phyloP scores from a whole-genome alignment of 1,284 basidiomycete species.

The Sporisorium exsertum region DNA sequence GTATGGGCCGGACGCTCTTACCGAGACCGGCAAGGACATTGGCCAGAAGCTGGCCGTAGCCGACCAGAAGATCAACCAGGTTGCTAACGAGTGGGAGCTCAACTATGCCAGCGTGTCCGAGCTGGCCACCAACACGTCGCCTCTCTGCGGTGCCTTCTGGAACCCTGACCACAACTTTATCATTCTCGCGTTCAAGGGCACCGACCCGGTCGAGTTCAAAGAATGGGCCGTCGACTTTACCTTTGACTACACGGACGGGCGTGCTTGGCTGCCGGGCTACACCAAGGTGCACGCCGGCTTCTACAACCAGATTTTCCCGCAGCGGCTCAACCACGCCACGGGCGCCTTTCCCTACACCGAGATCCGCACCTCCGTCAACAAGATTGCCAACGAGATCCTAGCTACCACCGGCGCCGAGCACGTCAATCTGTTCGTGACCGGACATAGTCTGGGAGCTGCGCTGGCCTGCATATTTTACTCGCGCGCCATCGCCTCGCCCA shows the following conservation, averaged over 20 bases:
- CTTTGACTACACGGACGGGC: slow-evolving; percentile 44
- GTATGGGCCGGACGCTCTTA: slow-evolving; percentile 16
- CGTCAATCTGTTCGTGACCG: slow-evolving; percentile 46
- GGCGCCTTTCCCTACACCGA: slow-evolving; percentile 42
- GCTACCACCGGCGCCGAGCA: slow-evolving; percentile 24
- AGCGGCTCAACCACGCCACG: slow-evolving; percentile 27
- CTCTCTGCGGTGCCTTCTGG: slow-evolving; percentile 49
- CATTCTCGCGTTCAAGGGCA: slow-evolving; percentile 62
- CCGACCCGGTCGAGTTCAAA: slow-evolving; percentile 68
- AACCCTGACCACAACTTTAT: slow-evolving; percentile 47
- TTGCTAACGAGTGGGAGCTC: slow-evolving; percentile 48
- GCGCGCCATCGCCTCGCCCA: slow-evolving; percentile 38
- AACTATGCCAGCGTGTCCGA: slow-evolving; percentile 46
- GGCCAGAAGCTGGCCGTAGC: slow-evolving; percentile 25
- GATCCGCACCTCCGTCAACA: slow-evolving; percentile 31
- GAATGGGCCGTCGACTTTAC: slow-evolving; percentile 70
- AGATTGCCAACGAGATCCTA: slow-evolving; percentile 38
- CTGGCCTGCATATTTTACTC: slow-evolving; percentile 43
- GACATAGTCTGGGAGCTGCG: slow-evolving; percentile 48
- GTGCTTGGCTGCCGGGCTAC: slow-evolving; percentile 47
- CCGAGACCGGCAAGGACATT: slow-evolving; percentile 20
- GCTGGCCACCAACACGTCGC: slow-evolving; percentile 50
- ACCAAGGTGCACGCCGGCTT: slow-evolving; percentile 50
- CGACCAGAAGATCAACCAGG: slow-evolving; percentile 38
- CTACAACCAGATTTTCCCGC: slow-evolving; percentile 52